Evolutionary conservation across 2,329 filamentous ascomycete species (phyloP), one percentile per base, ranked within the genome.

Genomic region (Stenocarpella maydis): DNA sequence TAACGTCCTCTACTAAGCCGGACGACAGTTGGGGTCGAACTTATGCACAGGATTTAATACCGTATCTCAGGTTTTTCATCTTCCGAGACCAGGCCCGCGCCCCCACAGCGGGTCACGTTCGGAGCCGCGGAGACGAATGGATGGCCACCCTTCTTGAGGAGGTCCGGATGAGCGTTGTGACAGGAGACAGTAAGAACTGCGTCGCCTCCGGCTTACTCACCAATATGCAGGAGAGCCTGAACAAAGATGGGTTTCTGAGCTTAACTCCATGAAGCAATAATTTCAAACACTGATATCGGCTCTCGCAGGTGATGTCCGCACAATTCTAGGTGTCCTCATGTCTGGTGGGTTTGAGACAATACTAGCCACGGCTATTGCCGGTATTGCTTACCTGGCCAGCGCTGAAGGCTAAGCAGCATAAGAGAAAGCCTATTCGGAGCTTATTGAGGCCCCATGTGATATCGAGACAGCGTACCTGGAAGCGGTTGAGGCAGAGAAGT

Each of bases 291-390:
- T 68, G 21, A 52, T 14, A 1, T 8, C 5, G 12, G 12, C 17
- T 15, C 19, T 21, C 1, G 2, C 19, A 74, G 73, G 65, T 34
- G 73, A 74, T 39, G 64, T 74, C 19, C 67, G 68, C 37, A 74
- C 73, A 28, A 74, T 74, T 17, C 68, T 74, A 12, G 71, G 73
- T 41, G 73, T 72, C 21, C 69, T 74, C 26, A 74, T 74, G 73
- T 74, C 73, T 14, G 73, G 73, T 31, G 73, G 73, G 1, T 74
- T 74, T 54, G 73, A 74, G 58, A 74, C 73, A 17, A 43, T 71
- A 65, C 14, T 74, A 31, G 66, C 73, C 17, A 74, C 73, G 15
- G 73, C 73, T 6, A 74, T 74, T 54, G 71, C 71, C 24, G 71
- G 70, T 15, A 71, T 72, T n/a, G 72, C 71, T 31, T 72, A 71